Evolutionary conservation across 768 basidiomycete species (phyloP).

Genomic region (Mycena floridula): DNA sequence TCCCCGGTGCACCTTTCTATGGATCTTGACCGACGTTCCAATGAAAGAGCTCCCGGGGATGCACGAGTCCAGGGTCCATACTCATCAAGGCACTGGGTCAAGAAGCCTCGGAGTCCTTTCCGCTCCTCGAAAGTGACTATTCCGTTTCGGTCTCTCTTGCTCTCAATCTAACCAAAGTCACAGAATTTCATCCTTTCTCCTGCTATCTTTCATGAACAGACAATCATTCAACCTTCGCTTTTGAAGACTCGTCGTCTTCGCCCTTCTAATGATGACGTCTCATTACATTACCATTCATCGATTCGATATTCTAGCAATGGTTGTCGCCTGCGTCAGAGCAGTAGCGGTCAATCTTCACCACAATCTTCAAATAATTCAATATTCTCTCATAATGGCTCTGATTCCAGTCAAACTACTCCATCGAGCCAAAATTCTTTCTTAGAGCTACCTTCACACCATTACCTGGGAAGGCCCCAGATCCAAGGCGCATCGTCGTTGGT

Average conservation of each 20-base stretch:
- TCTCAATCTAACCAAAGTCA: no score
- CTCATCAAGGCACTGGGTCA: no score
- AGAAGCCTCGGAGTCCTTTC: no score
- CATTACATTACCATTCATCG: no score
- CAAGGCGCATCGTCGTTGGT: constrained; percentile 56
- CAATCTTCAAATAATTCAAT: constrained; percentile 15
- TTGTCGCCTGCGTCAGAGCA: neutral
- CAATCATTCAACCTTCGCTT: neutral
- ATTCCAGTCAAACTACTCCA: constrained; percentile 39
- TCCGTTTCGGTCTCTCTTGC: no score
- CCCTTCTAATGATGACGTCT: neutral
- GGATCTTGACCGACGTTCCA: no score
- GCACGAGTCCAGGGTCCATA: no score
- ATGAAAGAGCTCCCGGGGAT: no score
- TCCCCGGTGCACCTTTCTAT: no score
- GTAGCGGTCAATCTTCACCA: constrained; percentile 7
- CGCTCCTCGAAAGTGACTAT: no score
- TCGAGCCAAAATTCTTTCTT: constrained; percentile 35
- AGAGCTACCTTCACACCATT: constrained; percentile 29
- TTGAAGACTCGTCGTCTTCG: neutral
- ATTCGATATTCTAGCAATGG: no score
- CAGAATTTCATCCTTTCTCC: neutral
- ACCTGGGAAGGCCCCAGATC: constrained; percentile 42
- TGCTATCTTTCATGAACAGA: neutral
- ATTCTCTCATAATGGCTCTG: constrained; percentile 34